Base-by-base conservation (phyloP, 2,329 filamentous ascomycete genomes). In the Colletotrichum sp. region DNA sequence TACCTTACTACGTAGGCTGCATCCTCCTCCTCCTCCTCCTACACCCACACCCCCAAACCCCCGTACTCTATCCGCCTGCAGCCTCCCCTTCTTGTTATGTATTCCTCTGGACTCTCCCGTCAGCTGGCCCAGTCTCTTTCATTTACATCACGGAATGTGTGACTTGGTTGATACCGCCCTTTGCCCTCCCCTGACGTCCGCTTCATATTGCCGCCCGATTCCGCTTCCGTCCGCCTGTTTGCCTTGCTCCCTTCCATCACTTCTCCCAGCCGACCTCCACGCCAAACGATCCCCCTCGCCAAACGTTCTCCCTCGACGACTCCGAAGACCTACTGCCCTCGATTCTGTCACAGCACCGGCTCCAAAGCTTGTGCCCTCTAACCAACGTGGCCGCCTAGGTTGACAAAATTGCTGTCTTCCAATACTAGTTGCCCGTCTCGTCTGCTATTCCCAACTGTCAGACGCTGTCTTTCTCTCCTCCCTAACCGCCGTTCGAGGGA, bases 111-210 rank as follows among this genome's bases (percentile, higher is more conserved):
- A 66, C 62, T 68, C 62, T 58, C 66, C 64, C 21, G 61, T 62
- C 68, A 62, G 55, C 33, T 68, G 43, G 38, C 55, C 55, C 18
- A 55, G 62, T 34, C 62, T 71, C 62, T 70, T 66, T 71, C 38
- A 70, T 66, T 61, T 66, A 55, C 71, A 71, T 66, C 61, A n/a
- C 68, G 61, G 62, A 73, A 73, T 73, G 71, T 47, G 62, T 71
- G 67, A 63, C 68, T 51, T 38, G 62, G 47, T 62, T 66, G 43
- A 73, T 57, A 71, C 62, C 55, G 21, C 71, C 43, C n/a, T 57
- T 55, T 66, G 38, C 38, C 38, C n/a, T 47, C 29, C 43, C 38
- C n/a, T 47, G n/a, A 29, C 18, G 54, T 68, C 66, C 54, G n/a
- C 54, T 51, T 68, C 71, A 66, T 66, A 62, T 70, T 58, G 62